Conservation (phyloP, 1,139 yeast species). For the Candida tetrigidarum region DNA sequence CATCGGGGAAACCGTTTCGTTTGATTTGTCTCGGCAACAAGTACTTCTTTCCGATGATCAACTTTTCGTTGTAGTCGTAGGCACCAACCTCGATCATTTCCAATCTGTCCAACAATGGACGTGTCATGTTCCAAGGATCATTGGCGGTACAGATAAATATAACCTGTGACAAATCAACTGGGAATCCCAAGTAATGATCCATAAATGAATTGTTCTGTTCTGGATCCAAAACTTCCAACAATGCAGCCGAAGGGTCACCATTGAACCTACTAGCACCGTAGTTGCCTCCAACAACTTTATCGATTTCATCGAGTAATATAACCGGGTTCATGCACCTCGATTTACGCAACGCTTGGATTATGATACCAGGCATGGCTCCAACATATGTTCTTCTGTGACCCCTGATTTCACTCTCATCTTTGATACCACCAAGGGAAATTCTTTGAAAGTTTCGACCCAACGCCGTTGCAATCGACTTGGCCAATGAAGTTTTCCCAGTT, state of each 20-base stretch:
- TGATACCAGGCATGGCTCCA: conserved; percentile 91
- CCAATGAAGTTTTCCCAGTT: conserved; percentile 91
- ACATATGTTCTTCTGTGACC: conserved; percentile 95
- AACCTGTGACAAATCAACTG: conserved; percentile 83
- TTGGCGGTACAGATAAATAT: conserved; percentile 93
- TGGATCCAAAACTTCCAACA: conserved; percentile 88
- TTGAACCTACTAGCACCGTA: conserved; percentile 54
- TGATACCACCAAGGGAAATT: conserved; percentile 84
- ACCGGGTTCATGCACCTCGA: conserved; percentile 86
- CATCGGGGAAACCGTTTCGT: conserved; percentile 65
- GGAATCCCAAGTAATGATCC: conserved; percentile 89
- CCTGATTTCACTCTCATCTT: conserved; percentile 89
- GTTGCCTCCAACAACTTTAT: conserved; percentile 72
- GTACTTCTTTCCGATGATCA: conserved; percentile 71
- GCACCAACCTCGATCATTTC: conserved; percentile 84
- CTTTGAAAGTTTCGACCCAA: conserved; percentile 82
- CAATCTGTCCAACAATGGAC: conserved; percentile 85
- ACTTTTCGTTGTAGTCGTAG: conserved; percentile 79
- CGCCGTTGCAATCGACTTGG: conserved; percentile 83
- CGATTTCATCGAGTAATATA: conserved; percentile 88
- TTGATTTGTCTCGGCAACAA: conserved; percentile 79
- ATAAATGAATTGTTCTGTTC: conserved; percentile 82
- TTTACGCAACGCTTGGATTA: conserved; percentile 78
- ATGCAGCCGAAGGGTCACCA: conserved; percentile 93
- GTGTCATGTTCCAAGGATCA: conserved; percentile 71